Percentiles rank a stretch among this genome's conserved stretches.
phyloP scores from a whole-genome alignment of 2,329 filamentous ascomycete genomes.

The Pseudomassariella vexata region DNA sequence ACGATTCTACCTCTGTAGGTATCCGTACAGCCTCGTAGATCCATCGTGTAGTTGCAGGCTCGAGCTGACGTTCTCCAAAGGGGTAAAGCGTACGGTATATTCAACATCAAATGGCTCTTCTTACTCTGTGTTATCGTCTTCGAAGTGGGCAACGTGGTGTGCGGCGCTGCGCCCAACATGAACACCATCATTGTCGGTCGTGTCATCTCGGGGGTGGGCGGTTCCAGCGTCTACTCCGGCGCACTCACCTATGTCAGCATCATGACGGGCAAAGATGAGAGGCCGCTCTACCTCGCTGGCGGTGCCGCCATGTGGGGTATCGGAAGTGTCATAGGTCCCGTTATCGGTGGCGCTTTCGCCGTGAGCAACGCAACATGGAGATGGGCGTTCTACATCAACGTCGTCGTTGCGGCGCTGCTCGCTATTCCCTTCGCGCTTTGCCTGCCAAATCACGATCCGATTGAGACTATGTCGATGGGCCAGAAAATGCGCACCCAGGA shows the following conservation, averaged over 20 bases:
- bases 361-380: conserved; percentile 7
- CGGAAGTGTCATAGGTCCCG: conserved; percentile 3
- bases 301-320: conserved; percentile 1
- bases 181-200: conserved; percentile 39
- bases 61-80: conserved; percentile 21
- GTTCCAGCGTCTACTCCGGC: conserved; percentile 32
- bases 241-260: conserved; percentile 13
- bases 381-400: conserved; percentile 45
- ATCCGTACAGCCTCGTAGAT: no score
- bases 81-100: conserved; percentile 32
- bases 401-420: conserved; percentile 35
- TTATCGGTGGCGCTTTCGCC: conserved; percentile 6
- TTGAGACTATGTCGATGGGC: conserved; percentile 10
- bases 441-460: conserved; percentile 15
- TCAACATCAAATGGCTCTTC: conserved; percentile 38
- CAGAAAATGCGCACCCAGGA: conserved; percentile 31
- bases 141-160: conserved; percentile 25
- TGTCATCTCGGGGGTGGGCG: conserved; percentile 34
- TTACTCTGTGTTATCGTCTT: conserved; percentile 18
- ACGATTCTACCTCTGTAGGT: conserved; percentile 17
- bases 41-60: no score
- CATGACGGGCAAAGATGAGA: not conserved
- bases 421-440: conserved; percentile 21
- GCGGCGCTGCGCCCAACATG: conserved; percentile 36
- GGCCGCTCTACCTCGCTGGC: conserved; percentile 1